Base-by-base conservation (phyloP, 805 yeast genomes). In the Lipomyces yamanashiensis region DNA sequence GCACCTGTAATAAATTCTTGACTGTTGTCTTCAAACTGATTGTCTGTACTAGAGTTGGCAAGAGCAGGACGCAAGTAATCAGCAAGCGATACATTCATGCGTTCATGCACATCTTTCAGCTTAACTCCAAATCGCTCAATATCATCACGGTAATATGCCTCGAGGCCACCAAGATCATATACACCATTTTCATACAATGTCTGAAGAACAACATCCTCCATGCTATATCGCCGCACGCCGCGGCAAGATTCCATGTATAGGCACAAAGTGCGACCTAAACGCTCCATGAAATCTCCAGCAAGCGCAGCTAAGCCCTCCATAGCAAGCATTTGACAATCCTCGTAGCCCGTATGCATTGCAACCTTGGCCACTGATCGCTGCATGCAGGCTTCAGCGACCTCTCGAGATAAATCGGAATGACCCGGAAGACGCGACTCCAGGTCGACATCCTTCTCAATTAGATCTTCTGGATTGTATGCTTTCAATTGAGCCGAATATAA, bases 1-100 rank as follows among this genome's bases (percentile, higher is more conserved):
- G 92, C 98, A 62, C 99, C 99, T 37, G 95, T 89, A 68, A 93
- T 77, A 74, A 92, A 95, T 75, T 93, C 97, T 67, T 95, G 98
- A 71, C 96, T 88, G 71, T 91, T 90, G 73, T 96, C 99, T 44
- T 80, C 85, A 75, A 95, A 95, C 68, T 86, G 88, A 59, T 84
- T 82, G 72, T 92, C 98, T 70, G 87, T 78, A 5, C 86, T 73
- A 23, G 64, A 61, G 39, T 73, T 76, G 17, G 73, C 68, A 34
- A 83, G 67, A 0, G 86, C 84, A 0, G 99, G 99, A 62, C 97
- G 82, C 60, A 95, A 80, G 63, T 92, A 77, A 36, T 89, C 96
- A 64, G 87, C 89, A 71, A 95, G 79, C 73, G 92, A 89, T 44
- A 77, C 77, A 12, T 90, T 85, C 61, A 95, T 77, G 68, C 89